phyloP scores from a whole-genome alignment of 495 filamentous ascomycete species.

The Cenococcum geophilum region DNA sequence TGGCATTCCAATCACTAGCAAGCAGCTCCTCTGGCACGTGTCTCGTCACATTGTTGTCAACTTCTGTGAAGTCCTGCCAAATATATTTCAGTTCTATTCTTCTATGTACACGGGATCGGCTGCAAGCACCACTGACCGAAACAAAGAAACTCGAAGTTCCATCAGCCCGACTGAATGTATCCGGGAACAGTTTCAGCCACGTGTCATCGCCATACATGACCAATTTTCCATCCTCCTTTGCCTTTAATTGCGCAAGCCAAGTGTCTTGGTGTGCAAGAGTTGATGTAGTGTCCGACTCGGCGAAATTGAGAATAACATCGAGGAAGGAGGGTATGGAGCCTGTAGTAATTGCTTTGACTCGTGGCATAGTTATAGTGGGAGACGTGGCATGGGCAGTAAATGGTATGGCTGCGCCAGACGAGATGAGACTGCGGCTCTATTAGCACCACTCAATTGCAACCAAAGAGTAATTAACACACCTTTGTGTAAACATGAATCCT shows the following conservation, averaged over 20 bases:
- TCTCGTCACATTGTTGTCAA: slow-evolving; percentile 94
- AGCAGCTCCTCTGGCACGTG: slow-evolving; percentile 72
- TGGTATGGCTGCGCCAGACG: slow-evolving; percentile 72
- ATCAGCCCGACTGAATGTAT: slow-evolving; percentile 74
- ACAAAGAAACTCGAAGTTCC: slow-evolving; percentile 98
- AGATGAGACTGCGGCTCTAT: slow-evolving; percentile 62
- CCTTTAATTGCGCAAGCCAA: slow-evolving; percentile 88
- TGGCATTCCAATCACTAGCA: slow-evolving; percentile 79
- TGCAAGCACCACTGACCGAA: slow-evolving; percentile 59
- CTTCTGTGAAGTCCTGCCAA: slow-evolving; percentile 89
- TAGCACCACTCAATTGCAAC: slow-evolving; percentile 43
- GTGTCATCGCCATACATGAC: slow-evolving; percentile 98
- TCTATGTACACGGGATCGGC: slow-evolving; percentile 10
- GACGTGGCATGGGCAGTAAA: slow-evolving; percentile 96
- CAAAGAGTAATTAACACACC: slow-evolving; percentile 45
- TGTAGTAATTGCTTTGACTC: slow-evolving; percentile 94
- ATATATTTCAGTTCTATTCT: slow-evolving; percentile 26
- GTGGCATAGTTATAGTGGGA: slow-evolving; percentile 97
- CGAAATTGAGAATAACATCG: slow-evolving; percentile 94
- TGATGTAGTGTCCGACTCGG: slow-evolving; percentile 84
- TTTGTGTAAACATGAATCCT: slow-evolving; percentile 85
- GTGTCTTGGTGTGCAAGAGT: slow-evolving; percentile 84
- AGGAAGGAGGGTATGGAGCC: slow-evolving; percentile 95
- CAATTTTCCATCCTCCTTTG: slow-evolving; percentile 59
- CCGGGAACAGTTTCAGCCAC: slow-evolving; percentile 94